Conservation (phyloP, 495 filamentous ascomycete species). For the Annulohypoxylon moriforme region DNA sequence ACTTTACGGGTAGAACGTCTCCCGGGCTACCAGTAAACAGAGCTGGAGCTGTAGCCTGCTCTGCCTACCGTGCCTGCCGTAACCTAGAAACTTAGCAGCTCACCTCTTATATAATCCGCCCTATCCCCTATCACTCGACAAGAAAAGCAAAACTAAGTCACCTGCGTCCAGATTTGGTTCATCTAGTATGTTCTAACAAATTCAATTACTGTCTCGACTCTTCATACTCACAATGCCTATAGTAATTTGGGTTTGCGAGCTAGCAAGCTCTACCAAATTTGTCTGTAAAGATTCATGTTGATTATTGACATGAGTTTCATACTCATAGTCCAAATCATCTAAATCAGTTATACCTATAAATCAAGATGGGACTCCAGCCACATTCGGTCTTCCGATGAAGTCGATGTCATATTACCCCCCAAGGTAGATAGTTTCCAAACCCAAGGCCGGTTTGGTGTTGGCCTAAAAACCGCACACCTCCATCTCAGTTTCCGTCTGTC, state of each 20-base stretch:
- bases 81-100: not conserved
- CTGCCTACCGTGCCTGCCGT: not conserved
- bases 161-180: not conserved
- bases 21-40: not conserved
- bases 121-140: not conserved
- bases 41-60: not conserved
- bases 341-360: not conserved
- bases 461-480: not conserved
- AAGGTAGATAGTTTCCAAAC: not conserved
- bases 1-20: not conserved
- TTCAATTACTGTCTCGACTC: not conserved
- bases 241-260: not conserved
- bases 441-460: not conserved
- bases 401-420: not conserved
- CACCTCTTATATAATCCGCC: not conserved
- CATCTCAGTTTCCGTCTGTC: not conserved
- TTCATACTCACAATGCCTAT: not conserved
- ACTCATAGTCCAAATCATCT: not conserved
- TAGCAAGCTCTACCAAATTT: not conserved
- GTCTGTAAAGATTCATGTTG: not conserved
- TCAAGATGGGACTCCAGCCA: conserved; percentile 15
- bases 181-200: not conserved
- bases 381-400: not conserved
- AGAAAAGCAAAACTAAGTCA: not conserved
- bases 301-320: not conserved